These are phyloP conservation scores for Cucurbita argyrosperma DNA, from an alignment of 306 rosid species.

Conservation along the genomic window DNA sequence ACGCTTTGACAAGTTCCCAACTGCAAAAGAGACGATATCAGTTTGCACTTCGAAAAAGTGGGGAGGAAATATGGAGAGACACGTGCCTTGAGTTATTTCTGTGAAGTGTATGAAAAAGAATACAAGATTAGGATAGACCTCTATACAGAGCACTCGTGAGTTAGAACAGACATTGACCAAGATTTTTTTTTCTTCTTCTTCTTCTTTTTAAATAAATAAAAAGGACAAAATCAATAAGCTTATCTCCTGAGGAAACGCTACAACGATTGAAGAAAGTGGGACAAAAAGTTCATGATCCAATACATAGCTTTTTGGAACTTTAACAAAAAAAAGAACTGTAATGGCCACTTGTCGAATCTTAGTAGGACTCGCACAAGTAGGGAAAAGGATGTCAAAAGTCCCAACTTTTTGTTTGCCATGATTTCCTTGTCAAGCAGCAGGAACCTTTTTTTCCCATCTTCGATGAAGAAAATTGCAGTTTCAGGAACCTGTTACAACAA, in stretches of 20 bases:
- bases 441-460: slow-evolving; percentile 96
- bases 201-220: not conserved
- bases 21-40: not conserved
- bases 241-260: slow-evolving; percentile 2
- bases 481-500: slow-evolving; percentile 60
- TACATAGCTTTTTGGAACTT: slow-evolving; percentile 7
- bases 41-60: not conserved
- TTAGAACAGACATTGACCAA: not conserved
- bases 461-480: slow-evolving; percentile 83
- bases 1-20: not conserved
- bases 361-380: slow-evolving; percentile 7
- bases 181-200: not conserved
- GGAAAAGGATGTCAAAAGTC: slow-evolving; percentile 4
- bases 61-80: not conserved
- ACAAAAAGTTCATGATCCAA: slow-evolving; percentile 1
- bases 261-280: slow-evolving; percentile 2
- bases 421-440: slow-evolving; percentile 63
- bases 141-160: slow-evolving; percentile 3
- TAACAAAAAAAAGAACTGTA: slow-evolving; percentile 7
- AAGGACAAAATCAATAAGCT: not conserved
- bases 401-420: slow-evolving; percentile 11
- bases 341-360: slow-evolving; percentile 10
- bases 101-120: not conserved
- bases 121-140: not conserved
- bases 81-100: not conserved